Evolutionary conservation across 164 flowering plant species (phyloP).

Genomic region (Chimonanthus salicifolius): DNA sequence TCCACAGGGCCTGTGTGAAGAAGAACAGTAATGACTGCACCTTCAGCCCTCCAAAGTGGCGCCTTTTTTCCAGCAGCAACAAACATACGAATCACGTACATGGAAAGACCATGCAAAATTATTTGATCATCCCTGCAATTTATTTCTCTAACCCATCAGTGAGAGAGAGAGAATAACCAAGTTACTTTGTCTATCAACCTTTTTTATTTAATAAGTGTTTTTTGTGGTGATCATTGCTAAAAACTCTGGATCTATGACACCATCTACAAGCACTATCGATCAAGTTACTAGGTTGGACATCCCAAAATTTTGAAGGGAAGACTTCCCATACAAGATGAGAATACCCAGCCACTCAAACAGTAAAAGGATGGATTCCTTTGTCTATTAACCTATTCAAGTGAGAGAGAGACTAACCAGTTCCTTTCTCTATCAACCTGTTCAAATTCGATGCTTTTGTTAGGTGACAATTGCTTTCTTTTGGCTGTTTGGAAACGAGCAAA

Average conservation of each 20-base stretch:
- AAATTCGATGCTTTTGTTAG: conserved; percentile 29
- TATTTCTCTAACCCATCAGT: background rate
- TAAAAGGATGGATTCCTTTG: too few species aligned
- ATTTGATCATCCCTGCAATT: background rate
- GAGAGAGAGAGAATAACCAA: background rate
- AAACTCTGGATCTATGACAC: background rate
- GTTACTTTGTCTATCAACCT: background rate
- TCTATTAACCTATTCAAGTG: background rate
- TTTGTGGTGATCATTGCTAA: background rate
- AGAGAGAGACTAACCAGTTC: conserved; percentile 22
- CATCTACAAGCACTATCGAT: background rate
- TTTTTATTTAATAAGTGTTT: background rate
- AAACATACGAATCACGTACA: background rate
- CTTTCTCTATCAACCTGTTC: conserved; percentile 45
- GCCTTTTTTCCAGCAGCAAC: conserved; percentile 6
- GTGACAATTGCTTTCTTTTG: conserved; percentile 19
- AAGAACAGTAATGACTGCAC: conserved; percentile 19
- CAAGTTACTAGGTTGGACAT: background rate
- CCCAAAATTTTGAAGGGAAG: too few species aligned
- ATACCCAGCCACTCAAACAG: too few species aligned
- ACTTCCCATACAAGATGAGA: too few species aligned
- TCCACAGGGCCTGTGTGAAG: conserved; percentile 43
- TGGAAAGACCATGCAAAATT: background rate
- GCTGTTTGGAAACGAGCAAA: conserved; percentile 20
- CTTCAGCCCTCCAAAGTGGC: conserved; percentile 39